Percentiles rank a stretch among this genome's conserved stretches.
Evolutionary conservation across 495 filamentous ascomycete species (phyloP).

Genomic region (Hypoxylon fuscum): DNA sequence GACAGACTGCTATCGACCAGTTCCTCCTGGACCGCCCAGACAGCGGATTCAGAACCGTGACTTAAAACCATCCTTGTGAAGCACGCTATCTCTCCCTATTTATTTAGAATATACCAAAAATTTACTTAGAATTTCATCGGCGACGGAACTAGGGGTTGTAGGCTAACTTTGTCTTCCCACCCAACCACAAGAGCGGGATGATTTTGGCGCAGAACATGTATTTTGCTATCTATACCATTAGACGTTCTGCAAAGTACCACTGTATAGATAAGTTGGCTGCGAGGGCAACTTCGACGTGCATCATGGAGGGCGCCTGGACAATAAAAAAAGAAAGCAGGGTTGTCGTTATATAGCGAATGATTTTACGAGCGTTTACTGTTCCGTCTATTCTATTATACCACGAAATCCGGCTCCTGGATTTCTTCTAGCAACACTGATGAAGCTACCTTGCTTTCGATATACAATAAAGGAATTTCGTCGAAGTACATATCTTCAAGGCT

Average conservation of each 20-base stretch:
- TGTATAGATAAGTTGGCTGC: slow-evolving; percentile 24
- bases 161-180: slow-evolving; percentile 1
- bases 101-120: slow-evolving; percentile 1
- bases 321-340: slow-evolving; percentile 18
- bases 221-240: slow-evolving; percentile 10
- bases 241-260: no score
- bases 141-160: slow-evolving; percentile 20
- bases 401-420: no score
- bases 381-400: neutral
- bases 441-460: no score
- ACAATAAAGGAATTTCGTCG: no score
- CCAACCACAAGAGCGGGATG: neutral
- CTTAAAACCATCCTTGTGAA: slow-evolving; percentile 4
- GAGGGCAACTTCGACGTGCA: slow-evolving; percentile 30
- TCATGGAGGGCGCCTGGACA: slow-evolving; percentile 22
- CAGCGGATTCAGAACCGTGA: slow-evolving; percentile 26
- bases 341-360: slow-evolving; percentile 14
- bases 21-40: slow-evolving; percentile 42
- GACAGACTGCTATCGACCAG: slow-evolving; percentile 47
- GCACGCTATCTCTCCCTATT: neutral
- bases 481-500: no score
- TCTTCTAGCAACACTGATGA: no score
- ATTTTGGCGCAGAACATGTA: no score
- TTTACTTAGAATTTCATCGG: slow-evolving; percentile 15
- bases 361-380: slow-evolving; percentile 2